Evolutionary conservation across 768 basidiomycete genomes (phyloP), one percentile per base, ranked within the genome.

Genomic region (Paxillus rubicundulus): DNA sequence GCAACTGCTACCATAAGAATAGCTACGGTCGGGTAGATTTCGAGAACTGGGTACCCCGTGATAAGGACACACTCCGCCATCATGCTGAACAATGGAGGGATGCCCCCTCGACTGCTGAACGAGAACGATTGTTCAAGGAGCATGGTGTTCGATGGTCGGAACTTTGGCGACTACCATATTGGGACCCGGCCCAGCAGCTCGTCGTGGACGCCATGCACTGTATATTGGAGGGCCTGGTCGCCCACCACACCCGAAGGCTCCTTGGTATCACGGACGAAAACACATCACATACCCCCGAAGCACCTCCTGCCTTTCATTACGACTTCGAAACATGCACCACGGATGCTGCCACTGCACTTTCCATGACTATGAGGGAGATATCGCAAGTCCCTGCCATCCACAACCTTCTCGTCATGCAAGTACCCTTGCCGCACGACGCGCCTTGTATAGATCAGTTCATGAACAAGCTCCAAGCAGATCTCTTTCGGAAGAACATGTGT

Each of bases 201-300:
- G 54, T 67, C 0, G 48, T 66, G 1, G 61, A 70, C 39, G 38
- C 57, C 2, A 70, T 70, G 68, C 69, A 70, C 20, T 58, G 47
- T 21, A 28, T 70, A 8, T 53, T 67, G 1, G 34, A 63, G 36
- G 58, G 59, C 3, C 47, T 53, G 9, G 52, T 47, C 0, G 34
- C 55, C 28, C 20, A 39, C 24, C 60, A 61, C 18, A 5, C 36
- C 2, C 38, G 21, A 1, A 47, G 30, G 1, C 36, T 52, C 21
- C 28, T 60, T 3, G 44, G 56, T 8, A n/a, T 61, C 17, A 57
- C 49, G 1, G 52, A 9, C 0, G 40, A 46, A 4, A 45, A 45
- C 12, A 32, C 10, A n/a, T n/a, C 47, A 9, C 45, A 36, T 16
- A 33, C 47, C 33, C 17, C 24, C 27, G 27, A 30, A 24, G 14